These are phyloP conservation scores for Epichloe hybrida DNA, from an alignment of 2,329 filamentous ascomycete genomes.

Conservation along the genomic window DNA sequence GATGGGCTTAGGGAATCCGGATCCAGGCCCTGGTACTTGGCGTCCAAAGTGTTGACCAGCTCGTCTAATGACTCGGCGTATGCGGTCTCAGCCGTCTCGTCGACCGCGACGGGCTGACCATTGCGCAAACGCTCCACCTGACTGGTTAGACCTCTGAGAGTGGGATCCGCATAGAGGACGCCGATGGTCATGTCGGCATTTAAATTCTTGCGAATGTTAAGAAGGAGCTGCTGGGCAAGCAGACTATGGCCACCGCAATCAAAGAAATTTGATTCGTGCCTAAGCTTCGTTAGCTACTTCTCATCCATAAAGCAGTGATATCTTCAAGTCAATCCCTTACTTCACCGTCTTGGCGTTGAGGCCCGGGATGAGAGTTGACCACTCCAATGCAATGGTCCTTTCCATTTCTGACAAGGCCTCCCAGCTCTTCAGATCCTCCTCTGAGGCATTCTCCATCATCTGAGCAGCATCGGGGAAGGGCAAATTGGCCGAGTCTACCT, in stretches of 20 bases:
- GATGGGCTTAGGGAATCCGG: constrained; percentile 20
- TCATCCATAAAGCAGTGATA: too few relatives aligned
- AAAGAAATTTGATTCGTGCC: constrained; percentile 18
- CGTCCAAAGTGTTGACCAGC: constrained; percentile 35
- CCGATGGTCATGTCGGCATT: constrained; percentile 19
- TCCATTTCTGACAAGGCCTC: constrained; percentile 24
- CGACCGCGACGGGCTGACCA: constrained; percentile 10
- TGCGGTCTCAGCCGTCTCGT: constrained; percentile 27
- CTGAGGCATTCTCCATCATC: constrained; percentile 29
- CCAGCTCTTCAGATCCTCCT: constrained; percentile 36
- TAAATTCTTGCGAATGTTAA: constrained; percentile 31
- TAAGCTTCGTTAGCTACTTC: not conserved
- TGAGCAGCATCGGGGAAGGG: constrained; percentile 68
- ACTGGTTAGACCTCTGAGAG: constrained; percentile 15
- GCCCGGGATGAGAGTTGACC: constrained; percentile 56
- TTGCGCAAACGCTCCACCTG: constrained; percentile 14
- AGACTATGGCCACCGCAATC: constrained; percentile 26
- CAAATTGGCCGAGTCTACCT: constrained; percentile 64
- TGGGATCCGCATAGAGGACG: constrained; percentile 17
- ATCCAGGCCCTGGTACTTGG: constrained; percentile 13
- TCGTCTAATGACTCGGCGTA: constrained; percentile 40
- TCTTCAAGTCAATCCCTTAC: not conserved
- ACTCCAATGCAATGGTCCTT: constrained; percentile 40
- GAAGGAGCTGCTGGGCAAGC: constrained; percentile 62
- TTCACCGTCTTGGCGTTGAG: constrained; percentile 52